Conservation (phyloP, 2,329 filamentous ascomycete species). For the Cryoendolithus antarcticus region DNA sequence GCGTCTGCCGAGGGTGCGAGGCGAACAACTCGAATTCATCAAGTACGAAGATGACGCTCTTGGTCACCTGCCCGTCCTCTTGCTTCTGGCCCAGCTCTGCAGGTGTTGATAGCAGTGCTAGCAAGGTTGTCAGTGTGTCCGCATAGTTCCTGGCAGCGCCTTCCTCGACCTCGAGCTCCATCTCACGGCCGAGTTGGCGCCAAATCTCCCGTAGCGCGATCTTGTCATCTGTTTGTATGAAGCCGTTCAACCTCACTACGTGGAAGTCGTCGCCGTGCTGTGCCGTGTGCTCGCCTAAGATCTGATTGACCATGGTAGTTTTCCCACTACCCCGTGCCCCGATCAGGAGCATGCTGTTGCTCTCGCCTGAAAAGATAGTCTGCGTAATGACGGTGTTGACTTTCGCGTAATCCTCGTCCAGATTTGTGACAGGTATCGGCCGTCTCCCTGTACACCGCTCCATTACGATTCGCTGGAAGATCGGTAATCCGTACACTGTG, state of each 20-base stretch:
- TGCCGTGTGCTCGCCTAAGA: conserved; percentile 55
- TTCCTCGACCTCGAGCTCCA: conserved; percentile 81
- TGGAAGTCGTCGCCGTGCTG: conserved; percentile 69
- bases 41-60: conserved; percentile 82
- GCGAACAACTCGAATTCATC: conserved; percentile 97
- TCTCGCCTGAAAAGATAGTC: conserved; percentile 79
- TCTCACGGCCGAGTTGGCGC: conserved; percentile 88
- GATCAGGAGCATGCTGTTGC: conserved; percentile 92
- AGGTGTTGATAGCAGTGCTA: conserved; percentile 83
- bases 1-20: conserved; percentile 81
- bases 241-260: conserved; percentile 78
- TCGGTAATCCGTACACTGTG: neutral
- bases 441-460: conserved; percentile 31
- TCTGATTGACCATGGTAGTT: conserved; percentile 72
- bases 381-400: conserved; percentile 72
- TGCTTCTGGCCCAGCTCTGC: conserved; percentile 57
- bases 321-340: conserved; percentile 84
- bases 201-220: conserved; percentile 89
- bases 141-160: conserved; percentile 67
- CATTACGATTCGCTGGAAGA: conserved; percentile 24
- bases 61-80: conserved; percentile 52
- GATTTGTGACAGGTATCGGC: conserved; percentile 26
- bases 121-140: conserved; percentile 79
- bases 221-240: conserved; percentile 93
- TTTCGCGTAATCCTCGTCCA: conserved; percentile 43